Base-by-base conservation (phyloP, 2,329 filamentous ascomycete species). In the Sclerotiophoma versabilis region DNA sequence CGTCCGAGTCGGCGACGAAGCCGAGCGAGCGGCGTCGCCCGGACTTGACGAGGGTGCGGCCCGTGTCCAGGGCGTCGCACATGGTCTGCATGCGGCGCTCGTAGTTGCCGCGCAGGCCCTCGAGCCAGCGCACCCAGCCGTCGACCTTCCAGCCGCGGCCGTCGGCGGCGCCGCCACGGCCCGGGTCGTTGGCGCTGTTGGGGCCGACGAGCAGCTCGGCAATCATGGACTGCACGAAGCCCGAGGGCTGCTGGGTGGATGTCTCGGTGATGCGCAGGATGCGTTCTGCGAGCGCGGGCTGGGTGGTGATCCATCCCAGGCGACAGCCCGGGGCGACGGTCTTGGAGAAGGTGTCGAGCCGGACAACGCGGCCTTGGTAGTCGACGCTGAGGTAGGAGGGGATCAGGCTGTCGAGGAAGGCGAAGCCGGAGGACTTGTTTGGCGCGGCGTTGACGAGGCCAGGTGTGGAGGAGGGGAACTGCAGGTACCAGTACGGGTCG, bases 401-500 rank as follows among this genome's bases (percentile, higher is more conserved):
- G 3, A 88, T 86, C 10, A 97, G 84, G 2, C 88, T 91, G 77
- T 96, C 92, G 49, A 97, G 79, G 76, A 93, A 97, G 1, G 83
- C 78, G 66, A 87, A 93, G 9, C 91, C 91, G 0, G 83, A 84
- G 36, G 66, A 81, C 79, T 64, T 84, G 79, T 69, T 85, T 47
- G 65, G 76, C 55, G 59, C 74, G 49, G 64, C 72, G 56, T 55
- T 54, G 54, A 51, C 64, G 44, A 37, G 52, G 29, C 63, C 67
- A 45, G 79, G 70, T 8, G 77, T 83, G 0, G 90, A 87, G 0
- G 90, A 90, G 0, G 92, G 91, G 75, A 86, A 97, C 73, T 97
- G 93, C 8, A 98, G 81, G 74, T 95, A 93, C 91, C 92, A 97
- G 79, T 97, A 97, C 5, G 93, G 93, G 59, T 97, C 93, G 66